Base-by-base conservation (phyloP, 345 rosid species). In the Dovyalis caffra region DNA sequence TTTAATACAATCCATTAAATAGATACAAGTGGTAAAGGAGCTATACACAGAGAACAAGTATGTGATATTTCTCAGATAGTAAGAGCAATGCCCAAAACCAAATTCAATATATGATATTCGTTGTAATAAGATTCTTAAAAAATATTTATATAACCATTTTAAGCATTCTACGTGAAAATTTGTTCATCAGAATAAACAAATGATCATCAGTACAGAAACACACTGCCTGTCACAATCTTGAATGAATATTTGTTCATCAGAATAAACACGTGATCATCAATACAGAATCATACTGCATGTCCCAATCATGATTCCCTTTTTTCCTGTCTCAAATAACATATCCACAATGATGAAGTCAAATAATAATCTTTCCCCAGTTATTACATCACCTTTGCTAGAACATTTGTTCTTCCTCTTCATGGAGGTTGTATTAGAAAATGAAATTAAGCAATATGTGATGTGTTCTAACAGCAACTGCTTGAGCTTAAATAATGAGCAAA, bases 1-100 rank as follows among this genome's bases (percentile, higher is more conserved):
- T 77, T 80, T 51, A 78, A 67, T 47, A 68, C 26, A 31, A 78
- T n/a, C 66, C 72, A 81, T 70, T 14, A 64, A 26, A 69, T 15
- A 51, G 49, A 64, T 38, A 7, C 1, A 75, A 25, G 4, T 15
- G 61, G 38, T n/a, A n/a, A 53, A n/a, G 28, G 60, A n/a, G 60
- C 26, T 53, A 8, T 8, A 7, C 60, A 53, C 14, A 8, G 26
- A 53, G 10, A 53, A 53, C 60, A 53, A n/a, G 3, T 53, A 53
- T 74, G 38, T 18, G 8, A 11, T 29, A 26, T 32, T 47, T 25
- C 51, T 38, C 49, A 33, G 8, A 43, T 32, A 56, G 57, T 43
- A 65, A 21, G 20, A 64, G 64, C 38, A 66, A 35, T 25, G 10
- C 43, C 43, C 21, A 29, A 35, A 63, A 49, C 23, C 63, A 58